These are phyloP conservation scores for Gardenia jasminoides DNA, from an alignment of 257 asterid species.

Conservation along the genomic window DNA sequence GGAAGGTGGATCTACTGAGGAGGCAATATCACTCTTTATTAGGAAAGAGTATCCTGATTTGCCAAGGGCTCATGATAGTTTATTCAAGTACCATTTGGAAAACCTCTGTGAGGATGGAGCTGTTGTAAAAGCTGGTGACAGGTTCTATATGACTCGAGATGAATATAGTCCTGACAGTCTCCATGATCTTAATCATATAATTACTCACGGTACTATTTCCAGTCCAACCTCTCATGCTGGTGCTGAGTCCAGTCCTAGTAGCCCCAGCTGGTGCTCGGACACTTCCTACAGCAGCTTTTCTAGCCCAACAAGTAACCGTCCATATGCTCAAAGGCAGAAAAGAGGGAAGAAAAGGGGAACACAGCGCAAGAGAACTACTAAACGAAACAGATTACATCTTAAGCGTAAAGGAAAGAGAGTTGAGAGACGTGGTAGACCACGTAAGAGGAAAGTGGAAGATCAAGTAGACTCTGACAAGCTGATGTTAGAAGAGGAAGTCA, in stretches of 20 bases:
- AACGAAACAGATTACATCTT: neutral
- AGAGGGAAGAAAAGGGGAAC: neutral
- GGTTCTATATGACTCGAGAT: neutral
- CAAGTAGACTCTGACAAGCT: neutral
- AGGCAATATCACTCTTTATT: conserved; percentile 47
- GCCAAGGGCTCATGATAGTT: conserved; percentile 53
- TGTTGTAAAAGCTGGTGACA: conserved; percentile 24
- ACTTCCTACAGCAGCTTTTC: neutral
- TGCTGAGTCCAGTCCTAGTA: conserved; percentile 4
- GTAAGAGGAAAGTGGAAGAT: conserved; percentile 9
- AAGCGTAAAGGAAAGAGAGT: neutral
- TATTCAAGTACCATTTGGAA: conserved; percentile 50
- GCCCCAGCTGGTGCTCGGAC: conserved; percentile 13
- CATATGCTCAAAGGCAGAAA: neutral
- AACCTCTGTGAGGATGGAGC: conserved; percentile 39
- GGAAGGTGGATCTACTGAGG: conserved; percentile 51
- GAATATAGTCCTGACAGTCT: neutral
- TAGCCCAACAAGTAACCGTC: neutral
- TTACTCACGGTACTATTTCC: neutral
- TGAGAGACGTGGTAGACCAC: neutral
- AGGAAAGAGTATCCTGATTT: conserved; percentile 34
- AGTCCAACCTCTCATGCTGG: neutral
- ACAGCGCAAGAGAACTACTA: neutral
- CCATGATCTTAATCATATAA: neutral
- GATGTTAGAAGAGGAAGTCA: neutral